Base-by-base conservation (phyloP, 1,284 basidiomycete species). In the Meira miltonrushii region DNA sequence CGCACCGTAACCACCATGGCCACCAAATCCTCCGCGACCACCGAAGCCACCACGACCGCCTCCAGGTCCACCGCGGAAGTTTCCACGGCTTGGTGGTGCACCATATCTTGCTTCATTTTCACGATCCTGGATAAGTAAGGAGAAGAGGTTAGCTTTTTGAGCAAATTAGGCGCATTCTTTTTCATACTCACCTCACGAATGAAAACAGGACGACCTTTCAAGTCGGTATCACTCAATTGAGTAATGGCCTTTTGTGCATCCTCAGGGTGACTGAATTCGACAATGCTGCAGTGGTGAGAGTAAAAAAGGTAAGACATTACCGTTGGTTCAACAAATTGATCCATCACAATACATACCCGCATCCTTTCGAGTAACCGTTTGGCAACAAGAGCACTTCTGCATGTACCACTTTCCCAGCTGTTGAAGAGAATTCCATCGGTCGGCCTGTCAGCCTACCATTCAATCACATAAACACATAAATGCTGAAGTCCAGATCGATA, bases 301-400 rank as follows among this genome's bases (percentile, higher is more conserved):
- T 33, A 19, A 19, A 52, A 2, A 28, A 11, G 2, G 12, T 25
- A 10, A 21, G 25, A 6, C 51, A 19, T 9, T 6, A 19, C 23
- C 28, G 3, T 33, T 33, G 28, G 28, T 33, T 3, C 8, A 33
- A 33, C 3, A 33, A 33, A 8, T 8, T 33, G 3, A 3, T 33
- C 28, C 8, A 33, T 33, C 8, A 3, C 17, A 2, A 10, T 17
- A 62, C 65, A 55, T 59, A 71, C 69, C 71, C 71, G 86, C 94
- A 96, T 79, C 93, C 94, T 80, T 97, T 98, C 49, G 92, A 95
- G 65, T 93, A 86, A 58, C 94, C 94, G 41, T 90, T 93, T 9
- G 94, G 94, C 9, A 94, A 94, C 68, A 92, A 83, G 75, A 98
- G 86, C 67, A 98, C 92, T 85, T 98, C 94, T 83, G 94, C 90